Evolutionary conservation across 768 basidiomycete genomes (phyloP).

Genomic region (Mycena amicta): DNA sequence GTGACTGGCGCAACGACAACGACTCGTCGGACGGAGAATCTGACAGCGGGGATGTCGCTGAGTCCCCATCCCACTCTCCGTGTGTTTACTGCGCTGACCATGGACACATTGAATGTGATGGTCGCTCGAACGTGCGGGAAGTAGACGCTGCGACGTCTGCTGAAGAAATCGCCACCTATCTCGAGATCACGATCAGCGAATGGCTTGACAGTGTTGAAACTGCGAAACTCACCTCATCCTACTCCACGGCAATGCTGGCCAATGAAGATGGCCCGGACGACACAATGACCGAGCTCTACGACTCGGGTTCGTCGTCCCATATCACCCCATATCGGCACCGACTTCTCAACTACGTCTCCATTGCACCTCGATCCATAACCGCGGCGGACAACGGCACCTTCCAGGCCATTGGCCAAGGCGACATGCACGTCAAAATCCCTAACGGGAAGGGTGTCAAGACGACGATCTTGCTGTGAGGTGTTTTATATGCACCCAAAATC

Average conservation of each 20-base stretch:
- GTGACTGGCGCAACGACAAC: not conserved
- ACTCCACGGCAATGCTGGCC: not conserved
- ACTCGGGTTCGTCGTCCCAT: slow-evolving; percentile 21
- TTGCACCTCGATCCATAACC: slow-evolving; percentile 8
- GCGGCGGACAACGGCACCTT: slow-evolving; percentile 19
- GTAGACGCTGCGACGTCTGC: not conserved
- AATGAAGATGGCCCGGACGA: not conserved
- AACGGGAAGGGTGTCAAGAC: slow-evolving; percentile 9
- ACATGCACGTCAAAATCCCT: slow-evolving; percentile 15
- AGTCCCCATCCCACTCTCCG: not conserved
- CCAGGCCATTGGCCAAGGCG: slow-evolving; percentile 19
- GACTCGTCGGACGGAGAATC: not conserved
- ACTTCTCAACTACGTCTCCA: slow-evolving; percentile 14
- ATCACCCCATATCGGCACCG: slow-evolving; percentile 17
- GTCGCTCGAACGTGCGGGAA: too few relatives aligned
- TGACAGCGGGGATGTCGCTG: slow-evolving; percentile 6
- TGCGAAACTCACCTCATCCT: not conserved
- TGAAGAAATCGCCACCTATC: not conserved
- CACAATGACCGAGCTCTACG: slow-evolving; percentile 16
- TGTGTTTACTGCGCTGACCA: not conserved
- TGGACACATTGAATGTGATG: too few relatives aligned
- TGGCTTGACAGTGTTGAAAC: slow-evolving; percentile 15
- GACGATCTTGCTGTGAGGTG: not conserved
- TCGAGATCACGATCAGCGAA: not conserved
- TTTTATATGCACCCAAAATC: not conserved